These are phyloP conservation scores for Neofusicoccum kwambonambiense DNA, from an alignment of 2,329 filamentous ascomycete genomes.

Conservation along the genomic window DNA sequence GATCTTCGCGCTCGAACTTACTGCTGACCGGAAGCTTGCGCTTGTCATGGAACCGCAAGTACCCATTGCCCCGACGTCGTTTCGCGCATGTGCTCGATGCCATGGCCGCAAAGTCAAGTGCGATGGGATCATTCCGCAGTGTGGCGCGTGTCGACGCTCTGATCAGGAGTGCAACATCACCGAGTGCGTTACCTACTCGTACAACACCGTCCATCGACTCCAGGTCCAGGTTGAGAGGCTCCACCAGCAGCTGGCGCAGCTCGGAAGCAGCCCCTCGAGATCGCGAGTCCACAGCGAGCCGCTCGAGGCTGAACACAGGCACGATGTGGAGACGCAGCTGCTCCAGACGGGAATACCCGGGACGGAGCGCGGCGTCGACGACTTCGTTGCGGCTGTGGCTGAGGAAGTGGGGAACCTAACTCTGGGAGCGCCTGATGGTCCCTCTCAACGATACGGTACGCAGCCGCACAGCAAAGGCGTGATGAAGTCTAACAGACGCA, in stretches of 20 bases:
- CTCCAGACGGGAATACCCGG: background rate
- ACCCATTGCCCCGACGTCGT: background rate
- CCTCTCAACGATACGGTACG: background rate
- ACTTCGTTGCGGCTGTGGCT: background rate
- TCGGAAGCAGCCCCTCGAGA: background rate
- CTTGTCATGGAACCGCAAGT: background rate
- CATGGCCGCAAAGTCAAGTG: background rate
- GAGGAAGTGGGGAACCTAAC: background rate
- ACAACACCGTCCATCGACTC: background rate
- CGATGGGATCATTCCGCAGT: background rate
- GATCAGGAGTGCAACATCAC: background rate
- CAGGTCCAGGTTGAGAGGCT: background rate
- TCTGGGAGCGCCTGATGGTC: background rate
- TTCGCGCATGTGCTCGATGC: background rate
- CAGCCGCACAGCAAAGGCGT: background rate
- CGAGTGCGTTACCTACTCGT: background rate
- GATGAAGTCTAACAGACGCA: background rate
- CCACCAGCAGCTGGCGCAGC: background rate
- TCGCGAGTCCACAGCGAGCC: background rate
- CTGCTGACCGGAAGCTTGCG: background rate
- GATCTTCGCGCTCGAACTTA: background rate
- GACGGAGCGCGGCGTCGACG: background rate
- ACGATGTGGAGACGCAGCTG: slow-evolving; percentile 1
- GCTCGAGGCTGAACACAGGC: background rate
- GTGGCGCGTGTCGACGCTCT: background rate